Evolutionary conservation across 2,329 filamentous ascomycete genomes (phyloP), one percentile per base, ranked within the genome.

Genomic region (Monascus ruber): DNA sequence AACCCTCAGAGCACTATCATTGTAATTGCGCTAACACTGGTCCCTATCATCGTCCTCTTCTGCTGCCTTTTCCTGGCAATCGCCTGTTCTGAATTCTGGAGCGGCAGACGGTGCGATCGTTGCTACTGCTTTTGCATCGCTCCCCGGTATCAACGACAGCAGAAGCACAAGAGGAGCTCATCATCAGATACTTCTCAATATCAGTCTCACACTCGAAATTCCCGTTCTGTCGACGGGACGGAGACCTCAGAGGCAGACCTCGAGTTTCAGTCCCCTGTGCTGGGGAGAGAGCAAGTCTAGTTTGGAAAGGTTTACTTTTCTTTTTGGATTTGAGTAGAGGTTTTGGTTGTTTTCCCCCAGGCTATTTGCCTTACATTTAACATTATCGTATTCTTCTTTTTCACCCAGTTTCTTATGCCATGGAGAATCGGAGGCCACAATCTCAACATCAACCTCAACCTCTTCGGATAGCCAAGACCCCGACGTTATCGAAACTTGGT

Each of bases 391-490:
- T 60, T 59, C 49, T 45, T 63, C 55, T 45, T 51, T 50, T 42
- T 57, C 44, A 40, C 53, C 43, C 29, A 17, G 39, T 17, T 31
- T 31, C 28, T 4, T 10, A 28, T 6, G 36, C 25, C 33, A 56
- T 60, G 45, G 51, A 56, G 37, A 40, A 52, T 32, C 49, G 34
- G 8, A 32, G 48, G 40, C 67, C 71, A 11, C 17, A 17, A 17
- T 17, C 17, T 17, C 17, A 17, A 17, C 17, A 17, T 17, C 17
- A 17, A 17, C 17, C 17, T 17, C 62, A 62, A 27, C 74, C 74
- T 7, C 53, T 76, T 28, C 66, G 69, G 32, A 71, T 77, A 49
- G 53, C 68, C 49, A 77, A 74, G 51, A 34, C 36, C 36, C 25
- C 43, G 24, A 38, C 42, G 34, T 32, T 45, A 36, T 24, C 31